phyloP scores from a whole-genome alignment of 768 basidiomycete species.

The Hygrocybe coccinea region DNA sequence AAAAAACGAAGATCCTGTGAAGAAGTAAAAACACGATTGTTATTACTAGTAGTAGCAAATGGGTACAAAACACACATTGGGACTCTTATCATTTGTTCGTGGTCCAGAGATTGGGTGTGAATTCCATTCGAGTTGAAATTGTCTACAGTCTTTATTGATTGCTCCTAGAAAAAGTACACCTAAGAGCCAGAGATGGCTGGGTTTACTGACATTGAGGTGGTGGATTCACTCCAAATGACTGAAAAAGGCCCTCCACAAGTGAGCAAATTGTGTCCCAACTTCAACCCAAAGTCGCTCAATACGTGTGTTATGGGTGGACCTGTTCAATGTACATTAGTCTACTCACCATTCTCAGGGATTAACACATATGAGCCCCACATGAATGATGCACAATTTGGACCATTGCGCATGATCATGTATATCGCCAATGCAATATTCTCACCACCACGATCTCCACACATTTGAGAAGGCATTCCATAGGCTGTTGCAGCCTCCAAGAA shows the following conservation, averaged over 20 bases:
- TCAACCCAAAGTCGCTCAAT: constrained; percentile 43
- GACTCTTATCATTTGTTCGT: constrained; percentile 9
- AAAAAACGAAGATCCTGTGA: constrained; percentile 9
- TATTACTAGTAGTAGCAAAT: neutral
- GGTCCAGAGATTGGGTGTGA: constrained; percentile 23
- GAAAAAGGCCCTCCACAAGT: constrained; percentile 38
- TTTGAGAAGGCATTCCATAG: constrained; percentile 27
- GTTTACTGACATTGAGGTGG: constrained; percentile 20
- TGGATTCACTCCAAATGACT: constrained; percentile 27
- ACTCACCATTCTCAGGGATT: neutral
- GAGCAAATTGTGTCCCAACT: constrained; percentile 31
- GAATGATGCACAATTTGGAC: constrained; percentile 27
- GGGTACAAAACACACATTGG: neutral
- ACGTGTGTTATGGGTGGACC: constrained; percentile 31
- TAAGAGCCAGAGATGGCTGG: constrained; percentile 37
- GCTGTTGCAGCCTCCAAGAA: constrained; percentile 19
- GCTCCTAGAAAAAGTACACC: constrained; percentile 28
- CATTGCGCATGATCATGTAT: constrained; percentile 31
- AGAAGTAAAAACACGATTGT: neutral
- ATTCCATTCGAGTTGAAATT: constrained; percentile 31
- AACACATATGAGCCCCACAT: constrained; percentile 18
- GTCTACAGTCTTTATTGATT: constrained; percentile 25
- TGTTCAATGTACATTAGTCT: neutral
- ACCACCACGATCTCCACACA: constrained; percentile 32
- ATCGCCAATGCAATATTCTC: constrained; percentile 33